A percentile compares a stretch with the other conserved stretches of the same genome.
These are phyloP conservation scores for Trichoderma oligosporum DNA, from an alignment of 2,329 filamentous ascomycete species.

Conservation along the genomic window DNA sequence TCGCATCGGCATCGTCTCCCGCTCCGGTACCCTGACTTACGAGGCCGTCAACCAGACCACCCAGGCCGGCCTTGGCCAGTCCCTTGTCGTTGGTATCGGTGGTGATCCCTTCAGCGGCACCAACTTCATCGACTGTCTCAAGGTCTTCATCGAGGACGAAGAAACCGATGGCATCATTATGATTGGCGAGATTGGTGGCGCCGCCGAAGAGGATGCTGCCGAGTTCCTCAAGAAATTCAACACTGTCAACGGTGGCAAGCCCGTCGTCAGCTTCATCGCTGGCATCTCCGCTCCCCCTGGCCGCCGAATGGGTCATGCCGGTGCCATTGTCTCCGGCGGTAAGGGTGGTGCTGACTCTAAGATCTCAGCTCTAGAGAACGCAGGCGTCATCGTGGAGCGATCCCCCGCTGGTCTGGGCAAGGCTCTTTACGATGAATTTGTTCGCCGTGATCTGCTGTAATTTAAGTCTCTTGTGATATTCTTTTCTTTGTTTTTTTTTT, in stretches of 20 bases:
- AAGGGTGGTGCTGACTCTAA: conserved; percentile 98
- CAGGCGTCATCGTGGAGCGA: conserved; percentile 93
- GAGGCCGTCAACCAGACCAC: conserved; percentile 99
- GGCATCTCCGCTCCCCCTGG: conserved; percentile 96
- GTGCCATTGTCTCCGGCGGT: conserved; percentile 94
- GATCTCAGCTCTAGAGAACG: conserved; percentile 88
- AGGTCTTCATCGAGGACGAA: conserved; percentile 91
- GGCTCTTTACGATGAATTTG: conserved; percentile 90
- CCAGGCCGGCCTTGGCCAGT: conserved; percentile 93
- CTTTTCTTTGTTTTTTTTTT: background rate
- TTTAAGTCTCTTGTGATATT: conserved; percentile 1
- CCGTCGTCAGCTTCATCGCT: conserved; percentile 95
- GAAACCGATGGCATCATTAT: conserved; percentile 99
- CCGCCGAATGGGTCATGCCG: conserved; percentile 96
- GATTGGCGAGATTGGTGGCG: conserved; percentile 98
- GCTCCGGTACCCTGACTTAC: conserved; percentile 97
- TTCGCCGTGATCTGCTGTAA: conserved; percentile 93
- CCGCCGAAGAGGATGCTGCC: conserved; percentile 95
- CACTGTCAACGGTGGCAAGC: conserved; percentile 79
- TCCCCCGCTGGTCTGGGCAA: conserved; percentile 90
- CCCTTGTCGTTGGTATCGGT: conserved; percentile 95
- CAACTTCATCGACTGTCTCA: conserved; percentile 99
- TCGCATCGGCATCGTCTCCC: conserved; percentile 96
- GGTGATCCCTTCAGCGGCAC: conserved; percentile 98
- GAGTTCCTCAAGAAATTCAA: conserved; percentile 94